phyloP scores from a whole-genome alignment of 208 protist genomes.

The Leptomonas pyrrhocoris region DNA sequence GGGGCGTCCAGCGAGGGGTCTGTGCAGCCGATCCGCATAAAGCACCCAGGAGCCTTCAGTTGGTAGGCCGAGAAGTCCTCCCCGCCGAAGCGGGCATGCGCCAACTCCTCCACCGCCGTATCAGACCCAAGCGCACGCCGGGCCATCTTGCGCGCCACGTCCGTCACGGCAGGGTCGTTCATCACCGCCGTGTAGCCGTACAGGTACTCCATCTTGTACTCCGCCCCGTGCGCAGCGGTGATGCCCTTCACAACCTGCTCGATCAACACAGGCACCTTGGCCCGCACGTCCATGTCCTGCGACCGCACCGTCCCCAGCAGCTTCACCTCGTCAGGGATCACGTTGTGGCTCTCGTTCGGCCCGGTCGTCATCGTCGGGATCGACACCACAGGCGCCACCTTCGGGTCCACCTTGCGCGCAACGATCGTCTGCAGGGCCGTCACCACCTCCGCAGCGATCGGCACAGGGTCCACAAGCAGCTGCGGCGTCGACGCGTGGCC shows the following conservation, averaged over 20 bases:
- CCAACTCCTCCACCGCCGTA: slow-evolving; percentile 20
- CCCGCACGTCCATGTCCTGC: slow-evolving; percentile 42
- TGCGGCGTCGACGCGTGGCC: slow-evolving; percentile 70
- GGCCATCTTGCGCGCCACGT: slow-evolving; percentile 39
- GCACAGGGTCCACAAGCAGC: slow-evolving; percentile 60
- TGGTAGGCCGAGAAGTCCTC: slow-evolving; percentile 65
- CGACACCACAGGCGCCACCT: too few species aligned
- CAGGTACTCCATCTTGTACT: slow-evolving; percentile 35
- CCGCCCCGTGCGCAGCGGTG: slow-evolving; percentile 47
- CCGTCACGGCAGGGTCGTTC: slow-evolving; percentile 51
- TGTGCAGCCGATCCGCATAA: slow-evolving; percentile 33
- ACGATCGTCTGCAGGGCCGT: too few species aligned
- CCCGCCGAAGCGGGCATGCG: slow-evolving; percentile 26
- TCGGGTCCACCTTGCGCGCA: too few species aligned
- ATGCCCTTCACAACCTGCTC: slow-evolving; percentile 53
- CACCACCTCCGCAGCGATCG: too few species aligned
- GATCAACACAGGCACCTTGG: slow-evolving; percentile 37
- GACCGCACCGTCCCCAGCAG: slow-evolving; percentile 61
- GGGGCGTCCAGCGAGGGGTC: slow-evolving; percentile 25
- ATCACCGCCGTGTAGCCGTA: slow-evolving; percentile 60
- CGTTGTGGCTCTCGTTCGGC: slow-evolving; percentile 60
- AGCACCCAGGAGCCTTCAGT: slow-evolving; percentile 34
- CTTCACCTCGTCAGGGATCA: slow-evolving; percentile 63
- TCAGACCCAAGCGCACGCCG: slow-evolving; percentile 24
- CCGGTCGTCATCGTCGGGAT: slow-evolving; percentile 55